Base-by-base conservation (phyloP, 129 eudicot species). In the Escallonia herrerae region DNA sequence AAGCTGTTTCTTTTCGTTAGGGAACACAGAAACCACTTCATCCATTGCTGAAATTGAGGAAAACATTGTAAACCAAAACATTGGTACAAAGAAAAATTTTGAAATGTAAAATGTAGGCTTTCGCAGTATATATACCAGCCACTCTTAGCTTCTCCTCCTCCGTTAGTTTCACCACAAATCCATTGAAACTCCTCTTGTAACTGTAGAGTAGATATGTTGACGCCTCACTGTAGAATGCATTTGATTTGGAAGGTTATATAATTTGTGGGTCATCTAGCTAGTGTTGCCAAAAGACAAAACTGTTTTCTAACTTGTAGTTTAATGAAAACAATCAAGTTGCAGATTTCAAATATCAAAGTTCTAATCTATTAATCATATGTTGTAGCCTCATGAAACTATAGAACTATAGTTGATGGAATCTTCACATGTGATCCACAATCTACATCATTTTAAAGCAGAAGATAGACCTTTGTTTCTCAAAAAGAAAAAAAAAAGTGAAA, bases 21-120 rank as follows among this genome's bases (percentile, higher is more conserved):
- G 83, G 66, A 82, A 77, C 61, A 82, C 78, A 8, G 87, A 82
- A 1, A 82, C 78, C 13, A 82, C 80, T 2, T 81, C 87, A 8
- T 82, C 77, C 78, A 74, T 62, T 13, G 63, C 87, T 78, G 65
- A 5, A 76, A 12, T 5, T 43, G 14, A 5, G 43, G 9, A 9
- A 6, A 40, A 48, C 1, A 10, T 14, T 15, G 3, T 9, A 6
- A 5, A 53, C 13, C 9, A 2, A 40, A 7, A 22, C 22, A 22
- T 9, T 44, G n/a, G 22, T 8, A n/a, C n/a, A 3, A 15, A 22
- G 33, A 33, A 10, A 41, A 67, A 2, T 43, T 3, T 15, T 37
- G 42, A 33, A 48, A 3, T n/a, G 6, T 10, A 50, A 22, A 14
- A 45, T 3, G 6, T 9, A 14, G 10, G 51, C 5, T 6, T 8